These are phyloP conservation scores for Glonium stellatum DNA, from an alignment of 495 filamentous ascomycete genomes.

Conservation along the genomic window DNA sequence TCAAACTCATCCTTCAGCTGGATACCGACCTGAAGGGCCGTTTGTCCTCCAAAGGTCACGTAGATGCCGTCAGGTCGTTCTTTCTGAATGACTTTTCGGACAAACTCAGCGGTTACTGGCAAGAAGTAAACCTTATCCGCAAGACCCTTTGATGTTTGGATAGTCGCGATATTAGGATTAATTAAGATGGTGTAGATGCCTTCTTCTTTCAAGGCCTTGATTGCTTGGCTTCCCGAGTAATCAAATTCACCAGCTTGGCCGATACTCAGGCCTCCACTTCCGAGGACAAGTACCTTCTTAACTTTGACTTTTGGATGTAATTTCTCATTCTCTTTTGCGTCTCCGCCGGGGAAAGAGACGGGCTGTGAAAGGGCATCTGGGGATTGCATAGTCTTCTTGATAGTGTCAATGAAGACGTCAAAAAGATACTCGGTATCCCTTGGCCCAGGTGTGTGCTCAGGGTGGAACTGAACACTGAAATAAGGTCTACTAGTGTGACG, in stretches of 20 bases:
- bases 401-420: slow-evolving; percentile 87
- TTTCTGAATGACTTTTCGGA: slow-evolving; percentile 91
- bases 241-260: slow-evolving; percentile 97
- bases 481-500: slow-evolving; percentile 76
- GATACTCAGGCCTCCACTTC: slow-evolving; percentile 89
- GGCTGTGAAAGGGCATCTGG: slow-evolving; percentile 56
- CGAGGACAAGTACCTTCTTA: slow-evolving; percentile 91
- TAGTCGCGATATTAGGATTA: slow-evolving; percentile 98
- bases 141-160: slow-evolving; percentile 92
- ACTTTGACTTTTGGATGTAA: slow-evolving; percentile 70
- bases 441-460: slow-evolving; percentile 90
- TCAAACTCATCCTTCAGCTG: slow-evolving; percentile 96
- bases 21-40: slow-evolving; percentile 88
- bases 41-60: slow-evolving; percentile 93
- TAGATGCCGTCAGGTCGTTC: slow-evolving; percentile 96
- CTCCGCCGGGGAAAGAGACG: slow-evolving; percentile 80
- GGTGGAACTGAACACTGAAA: slow-evolving; percentile 99
- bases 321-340: slow-evolving; percentile 64
- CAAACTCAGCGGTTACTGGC: slow-evolving; percentile 91
- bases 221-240: slow-evolving; percentile 87
- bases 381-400: slow-evolving; percentile 58
- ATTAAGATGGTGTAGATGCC: slow-evolving; percentile 93
- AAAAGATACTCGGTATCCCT: slow-evolving; percentile 96
- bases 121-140: slow-evolving; percentile 99
- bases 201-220: slow-evolving; percentile 97